These are phyloP conservation scores for Dalechampia spathulata DNA, from an alignment of 441 rosid species.

Conservation along the genomic window DNA sequence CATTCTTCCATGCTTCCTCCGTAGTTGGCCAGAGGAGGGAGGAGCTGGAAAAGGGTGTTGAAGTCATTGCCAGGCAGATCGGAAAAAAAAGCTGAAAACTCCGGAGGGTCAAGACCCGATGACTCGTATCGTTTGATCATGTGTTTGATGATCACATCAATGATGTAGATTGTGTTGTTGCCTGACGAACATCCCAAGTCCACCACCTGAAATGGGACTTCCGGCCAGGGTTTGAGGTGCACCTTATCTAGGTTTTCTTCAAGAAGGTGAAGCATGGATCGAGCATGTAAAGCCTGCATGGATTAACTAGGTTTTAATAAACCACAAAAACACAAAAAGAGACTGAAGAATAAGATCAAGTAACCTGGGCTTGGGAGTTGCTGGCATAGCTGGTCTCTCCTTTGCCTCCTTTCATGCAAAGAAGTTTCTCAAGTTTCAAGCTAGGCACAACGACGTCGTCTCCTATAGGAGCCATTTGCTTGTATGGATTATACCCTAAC, in stretches of 20 bases:
- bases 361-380: conserved; percentile 95
- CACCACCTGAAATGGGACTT: conserved; percentile 56
- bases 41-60: conserved; percentile 86
- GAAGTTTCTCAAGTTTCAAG: conserved; percentile 71
- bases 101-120: conserved; percentile 50
- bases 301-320: no score
- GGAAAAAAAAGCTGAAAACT: conserved; percentile 74
- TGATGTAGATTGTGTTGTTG: conserved; percentile 51
- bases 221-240: conserved; percentile 35
- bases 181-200: conserved; percentile 87
- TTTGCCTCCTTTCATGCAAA: conserved; percentile 92
- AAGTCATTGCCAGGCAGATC: conserved; percentile 94
- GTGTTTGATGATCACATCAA: conserved; percentile 75
- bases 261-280: conserved; percentile 77
- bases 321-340: no score
- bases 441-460: conserved; percentile 58
- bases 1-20: conserved; percentile 78
- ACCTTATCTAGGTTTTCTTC: conserved; percentile 72
- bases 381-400: conserved; percentile 90
- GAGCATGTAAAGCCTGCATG: conserved; percentile 77
- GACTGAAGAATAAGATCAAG: no score
- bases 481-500: no score
- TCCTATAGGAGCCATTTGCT: conserved; percentile 60
- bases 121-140: conserved; percentile 61
- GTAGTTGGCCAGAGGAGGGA: conserved; percentile 56